Conservation (phyloP, 1,284 basidiomycete species). For the Apiotrichum sp. region DNA sequence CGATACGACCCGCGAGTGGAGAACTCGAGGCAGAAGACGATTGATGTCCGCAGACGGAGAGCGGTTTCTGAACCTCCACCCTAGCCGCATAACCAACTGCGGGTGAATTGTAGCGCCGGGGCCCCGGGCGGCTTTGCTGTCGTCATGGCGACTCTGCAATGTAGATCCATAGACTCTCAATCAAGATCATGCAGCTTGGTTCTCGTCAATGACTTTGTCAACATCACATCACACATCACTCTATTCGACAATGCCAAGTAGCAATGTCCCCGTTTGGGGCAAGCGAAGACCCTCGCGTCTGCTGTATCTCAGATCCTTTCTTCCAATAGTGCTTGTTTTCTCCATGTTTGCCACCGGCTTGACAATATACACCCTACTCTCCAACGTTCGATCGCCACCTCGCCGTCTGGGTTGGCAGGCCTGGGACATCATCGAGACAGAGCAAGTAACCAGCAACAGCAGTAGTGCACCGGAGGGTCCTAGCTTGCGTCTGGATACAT, state of each 20-base stretch:
- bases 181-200: too few species aligned
- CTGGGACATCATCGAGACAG: conserved; percentile 61
- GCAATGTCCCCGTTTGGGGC: too few species aligned
- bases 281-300: background rate
- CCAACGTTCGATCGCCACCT: conserved; percentile 61
- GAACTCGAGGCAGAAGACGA: too few species aligned
- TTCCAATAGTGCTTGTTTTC: conserved; percentile 1
- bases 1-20: too few species aligned
- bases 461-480: background rate
- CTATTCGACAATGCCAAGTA: too few species aligned
- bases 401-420: conserved; percentile 83
- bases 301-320: background rate
- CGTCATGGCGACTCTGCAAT: too few species aligned
- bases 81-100: too few species aligned
- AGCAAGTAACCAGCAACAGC: background rate
- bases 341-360: conserved; percentile 51
- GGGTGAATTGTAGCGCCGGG: too few species aligned
- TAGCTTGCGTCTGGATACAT: conserved; percentile 71
- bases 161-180: too few species aligned
- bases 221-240: background rate
- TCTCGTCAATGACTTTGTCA: background rate
- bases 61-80: too few species aligned
- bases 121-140: too few species aligned
- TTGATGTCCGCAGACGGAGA: too few species aligned
- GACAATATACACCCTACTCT: conserved; percentile 28